Percentiles rank a stretch among this genome's conserved stretches.
Evolutionary conservation across 805 yeast species (phyloP).

Genomic region (Torulaspora maleeae): DNA sequence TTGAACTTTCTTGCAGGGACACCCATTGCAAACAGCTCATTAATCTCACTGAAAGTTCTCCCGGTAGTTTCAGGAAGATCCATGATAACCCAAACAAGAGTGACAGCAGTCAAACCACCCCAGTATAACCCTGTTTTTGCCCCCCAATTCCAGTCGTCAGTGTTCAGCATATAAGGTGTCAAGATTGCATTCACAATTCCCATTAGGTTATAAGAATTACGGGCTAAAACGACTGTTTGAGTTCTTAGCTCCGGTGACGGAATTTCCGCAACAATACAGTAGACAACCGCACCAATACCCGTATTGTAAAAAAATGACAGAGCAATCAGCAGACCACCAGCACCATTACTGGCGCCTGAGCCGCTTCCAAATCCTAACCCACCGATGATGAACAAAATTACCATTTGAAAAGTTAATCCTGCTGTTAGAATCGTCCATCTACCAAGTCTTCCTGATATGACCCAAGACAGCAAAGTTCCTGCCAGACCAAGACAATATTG

Average conservation of each 20-base stretch:
- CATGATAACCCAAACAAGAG: slow-evolving; percentile 44
- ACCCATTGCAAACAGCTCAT: slow-evolving; percentile 43
- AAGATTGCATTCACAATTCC: slow-evolving; percentile 36
- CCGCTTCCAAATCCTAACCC: slow-evolving; percentile 34
- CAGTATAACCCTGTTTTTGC: slow-evolving; percentile 48
- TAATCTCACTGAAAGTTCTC: slow-evolving; percentile 58
- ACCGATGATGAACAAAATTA: slow-evolving; percentile 42
- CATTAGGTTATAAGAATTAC: slow-evolving; percentile 35
- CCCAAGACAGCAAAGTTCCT: slow-evolving; percentile 35
- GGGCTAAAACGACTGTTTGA: slow-evolving; percentile 41
- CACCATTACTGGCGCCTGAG: slow-evolving; percentile 39
- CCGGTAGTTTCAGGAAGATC: slow-evolving; percentile 56
- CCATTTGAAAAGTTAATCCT: slow-evolving; percentile 25
- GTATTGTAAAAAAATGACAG: slow-evolving; percentile 45
- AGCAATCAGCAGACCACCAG: slow-evolving; percentile 45
- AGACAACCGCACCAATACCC: slow-evolving; percentile 44
- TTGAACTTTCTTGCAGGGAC: slow-evolving; percentile 47
- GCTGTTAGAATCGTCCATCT: slow-evolving; percentile 14
- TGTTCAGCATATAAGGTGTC: slow-evolving; percentile 50
- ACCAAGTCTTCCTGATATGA: slow-evolving; percentile 11
- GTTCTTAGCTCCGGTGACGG: slow-evolving; percentile 41
- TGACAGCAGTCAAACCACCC: slow-evolving; percentile 36
- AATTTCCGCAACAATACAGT: slow-evolving; percentile 40
- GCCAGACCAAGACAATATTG: slow-evolving; percentile 43
- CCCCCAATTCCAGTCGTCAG: slow-evolving; percentile 43